These are phyloP conservation scores for Leishmania arabica DNA, from an alignment of 208 protist genomes.

Conservation along the genomic window DNA sequence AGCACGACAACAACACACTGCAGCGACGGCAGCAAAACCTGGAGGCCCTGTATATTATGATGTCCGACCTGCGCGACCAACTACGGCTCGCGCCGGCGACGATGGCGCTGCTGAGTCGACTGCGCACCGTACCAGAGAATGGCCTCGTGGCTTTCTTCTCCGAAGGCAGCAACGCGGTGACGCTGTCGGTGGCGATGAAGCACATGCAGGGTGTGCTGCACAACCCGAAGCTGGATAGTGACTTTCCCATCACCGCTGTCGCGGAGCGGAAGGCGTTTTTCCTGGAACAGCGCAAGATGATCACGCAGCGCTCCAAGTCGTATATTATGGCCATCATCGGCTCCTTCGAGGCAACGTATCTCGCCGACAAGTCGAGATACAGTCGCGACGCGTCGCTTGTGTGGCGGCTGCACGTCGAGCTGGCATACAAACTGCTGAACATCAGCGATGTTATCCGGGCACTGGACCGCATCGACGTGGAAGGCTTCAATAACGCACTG, in stretches of 20 bases:
- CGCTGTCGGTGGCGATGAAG: slow-evolving; percentile 66
- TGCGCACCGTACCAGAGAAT: slow-evolving; percentile 47
- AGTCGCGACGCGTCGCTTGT: slow-evolving; percentile 62
- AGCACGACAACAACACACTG: slow-evolving; percentile 85
- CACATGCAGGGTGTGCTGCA: slow-evolving; percentile 76
- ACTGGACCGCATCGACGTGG: slow-evolving; percentile 68
- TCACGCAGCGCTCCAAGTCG: slow-evolving; percentile 60
- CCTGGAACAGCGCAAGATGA: slow-evolving; percentile 71
- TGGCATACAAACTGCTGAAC: slow-evolving; percentile 52
- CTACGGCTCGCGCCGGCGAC: slow-evolving; percentile 58
- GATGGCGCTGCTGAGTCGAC: slow-evolving; percentile 41
- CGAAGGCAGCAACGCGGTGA: slow-evolving; percentile 64
- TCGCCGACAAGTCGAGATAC: slow-evolving; percentile 57
- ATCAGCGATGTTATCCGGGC: slow-evolving; percentile 72
- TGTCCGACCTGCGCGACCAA: slow-evolving; percentile 68
- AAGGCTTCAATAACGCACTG: slow-evolving; percentile 66
- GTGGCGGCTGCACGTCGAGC: slow-evolving; percentile 76
- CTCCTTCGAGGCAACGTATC: slow-evolving; percentile 54
- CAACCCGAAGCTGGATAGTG: slow-evolving; percentile 58
- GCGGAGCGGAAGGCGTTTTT: slow-evolving; percentile 76
- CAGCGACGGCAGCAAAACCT: slow-evolving; percentile 84
- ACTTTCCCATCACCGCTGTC: slow-evolving; percentile 87
- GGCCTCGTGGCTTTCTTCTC: slow-evolving; percentile 63
- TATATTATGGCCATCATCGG: slow-evolving; percentile 70
- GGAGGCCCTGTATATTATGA: slow-evolving; percentile 58